Percentiles rank a stretch among this genome's conserved stretches.
Evolutionary conservation across 129 eudicot species (phyloP).

Genomic region (Dittrichia graveolens): DNA sequence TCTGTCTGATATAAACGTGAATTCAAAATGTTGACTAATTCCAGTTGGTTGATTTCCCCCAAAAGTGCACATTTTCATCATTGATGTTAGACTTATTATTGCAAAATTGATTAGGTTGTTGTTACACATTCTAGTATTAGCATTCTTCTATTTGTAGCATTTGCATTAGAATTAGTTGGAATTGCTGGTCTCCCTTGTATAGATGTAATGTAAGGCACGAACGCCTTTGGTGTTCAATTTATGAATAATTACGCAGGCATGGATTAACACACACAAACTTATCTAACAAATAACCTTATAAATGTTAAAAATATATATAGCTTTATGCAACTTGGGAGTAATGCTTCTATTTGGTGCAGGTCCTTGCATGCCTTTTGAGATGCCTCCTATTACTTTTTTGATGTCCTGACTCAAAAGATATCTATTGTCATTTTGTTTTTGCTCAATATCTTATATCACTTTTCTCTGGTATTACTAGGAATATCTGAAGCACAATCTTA

Average conservation of each 20-base stretch:
- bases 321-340: too few species aligned
- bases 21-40: slow-evolving; percentile 28
- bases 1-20: slow-evolving; percentile 22
- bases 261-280: neutral
- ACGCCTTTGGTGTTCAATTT: neutral
- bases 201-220: neutral
- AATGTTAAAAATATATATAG: neutral
- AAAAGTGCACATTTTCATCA: slow-evolving; percentile 3
- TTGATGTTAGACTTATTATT: slow-evolving; percentile 9
- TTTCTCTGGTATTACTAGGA: slow-evolving; percentile 26
- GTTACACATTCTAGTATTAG: neutral
- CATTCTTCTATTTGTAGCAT: slow-evolving; percentile 16
- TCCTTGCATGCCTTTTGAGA: neutral
- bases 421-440: slow-evolving; percentile 7
- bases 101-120: neutral
- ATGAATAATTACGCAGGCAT: neutral
- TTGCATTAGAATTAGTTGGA: slow-evolving; percentile 9
- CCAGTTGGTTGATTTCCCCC: slow-evolving; percentile 20
- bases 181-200: slow-evolving; percentile 8
- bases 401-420: slow-evolving; percentile 20
- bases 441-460: neutral
- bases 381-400: slow-evolving; percentile 6
- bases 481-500: slow-evolving; percentile 26
- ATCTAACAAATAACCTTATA: neutral
- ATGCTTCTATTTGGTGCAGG: too few species aligned